Percentiles rank a stretch among this genome's conserved stretches.
Evolutionary conservation across 1,284 basidiomycete genomes (phyloP).

Genomic region (Melampsora larici-populina): DNA sequence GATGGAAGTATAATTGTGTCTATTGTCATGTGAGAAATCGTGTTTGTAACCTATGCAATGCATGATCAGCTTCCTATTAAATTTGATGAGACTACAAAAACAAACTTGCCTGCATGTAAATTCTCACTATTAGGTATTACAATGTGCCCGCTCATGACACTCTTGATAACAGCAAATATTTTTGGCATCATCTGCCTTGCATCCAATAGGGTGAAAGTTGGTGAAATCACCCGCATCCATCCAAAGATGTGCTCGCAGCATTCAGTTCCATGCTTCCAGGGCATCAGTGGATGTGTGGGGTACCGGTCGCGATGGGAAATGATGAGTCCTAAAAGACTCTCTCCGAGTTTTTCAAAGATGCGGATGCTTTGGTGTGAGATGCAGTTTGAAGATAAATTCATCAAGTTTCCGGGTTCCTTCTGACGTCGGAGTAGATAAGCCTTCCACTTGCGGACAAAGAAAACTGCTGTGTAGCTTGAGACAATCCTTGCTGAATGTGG

Average conservation of each 20-base stretch:
- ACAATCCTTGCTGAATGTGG: background rate
- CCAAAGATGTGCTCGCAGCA: no score
- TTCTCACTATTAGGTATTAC: background rate
- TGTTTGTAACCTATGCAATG: background rate
- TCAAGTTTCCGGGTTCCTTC: background rate
- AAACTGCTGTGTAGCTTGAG: background rate
- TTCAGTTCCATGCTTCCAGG: no score
- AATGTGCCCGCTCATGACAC: background rate
- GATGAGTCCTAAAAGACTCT: no score
- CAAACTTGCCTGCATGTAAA: slow-evolving; percentile 2
- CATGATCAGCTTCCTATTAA: background rate
- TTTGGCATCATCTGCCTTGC: no score
- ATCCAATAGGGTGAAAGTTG: no score
- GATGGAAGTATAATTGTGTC: background rate
- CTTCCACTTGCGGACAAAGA: no score
- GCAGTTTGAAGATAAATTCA: slow-evolving; percentile 5
- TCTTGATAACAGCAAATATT: slow-evolving; percentile 13
- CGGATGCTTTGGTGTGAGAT: slow-evolving; percentile 14
- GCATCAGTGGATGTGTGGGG: no score
- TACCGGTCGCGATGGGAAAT: no score
- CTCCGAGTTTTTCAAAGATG: background rate
- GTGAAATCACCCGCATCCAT: no score
- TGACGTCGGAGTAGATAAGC: background rate
- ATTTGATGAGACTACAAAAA: background rate
- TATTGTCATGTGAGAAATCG: background rate